phyloP scores from a whole-genome alignment of 345 rosid genomes.

The Sapria himalayana region DNA sequence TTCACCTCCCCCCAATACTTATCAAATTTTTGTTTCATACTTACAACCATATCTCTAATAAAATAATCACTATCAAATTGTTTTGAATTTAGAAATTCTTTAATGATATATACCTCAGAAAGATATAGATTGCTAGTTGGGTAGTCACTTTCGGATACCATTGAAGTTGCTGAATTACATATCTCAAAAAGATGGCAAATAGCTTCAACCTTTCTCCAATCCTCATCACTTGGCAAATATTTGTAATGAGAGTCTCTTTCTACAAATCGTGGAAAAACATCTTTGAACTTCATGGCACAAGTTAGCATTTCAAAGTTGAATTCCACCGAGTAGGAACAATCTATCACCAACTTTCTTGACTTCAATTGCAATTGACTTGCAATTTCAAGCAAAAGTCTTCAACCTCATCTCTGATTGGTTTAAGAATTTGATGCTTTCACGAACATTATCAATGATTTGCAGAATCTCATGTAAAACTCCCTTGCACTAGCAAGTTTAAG shows the following conservation, averaged over 20 bases:
- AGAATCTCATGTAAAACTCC: not conserved
- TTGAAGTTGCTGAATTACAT: too few relatives aligned
- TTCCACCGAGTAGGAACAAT: constrained; percentile 1
- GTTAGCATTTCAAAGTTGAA: not conserved
- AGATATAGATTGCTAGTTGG: too few relatives aligned
- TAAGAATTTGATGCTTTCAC: not conserved
- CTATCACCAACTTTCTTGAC: not conserved
- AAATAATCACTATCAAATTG: too few relatives aligned
- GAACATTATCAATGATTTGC: not conserved
- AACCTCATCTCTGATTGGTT: constrained; percentile 1
- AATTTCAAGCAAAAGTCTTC: not conserved
- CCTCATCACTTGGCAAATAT: constrained; percentile 4
- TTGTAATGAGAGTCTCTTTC: not conserved
- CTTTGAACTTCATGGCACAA: constrained; percentile 1
- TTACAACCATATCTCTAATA: too few relatives aligned
- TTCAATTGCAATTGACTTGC: not conserved
- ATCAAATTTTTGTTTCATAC: too few relatives aligned
- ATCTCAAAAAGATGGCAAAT: not conserved
- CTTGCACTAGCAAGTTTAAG: constrained; percentile 6
- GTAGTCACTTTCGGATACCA: too few relatives aligned
- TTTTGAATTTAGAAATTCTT: too few relatives aligned
- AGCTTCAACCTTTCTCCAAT: constrained; percentile 3
- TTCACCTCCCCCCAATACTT: too few relatives aligned
- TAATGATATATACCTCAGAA: too few relatives aligned
- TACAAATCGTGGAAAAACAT: not conserved